Percentiles rank a stretch among this genome's conserved stretches.
Conservation (phyloP, 371 early-diverging fungal genomes). For the Nematocida homosporus region DNA sequence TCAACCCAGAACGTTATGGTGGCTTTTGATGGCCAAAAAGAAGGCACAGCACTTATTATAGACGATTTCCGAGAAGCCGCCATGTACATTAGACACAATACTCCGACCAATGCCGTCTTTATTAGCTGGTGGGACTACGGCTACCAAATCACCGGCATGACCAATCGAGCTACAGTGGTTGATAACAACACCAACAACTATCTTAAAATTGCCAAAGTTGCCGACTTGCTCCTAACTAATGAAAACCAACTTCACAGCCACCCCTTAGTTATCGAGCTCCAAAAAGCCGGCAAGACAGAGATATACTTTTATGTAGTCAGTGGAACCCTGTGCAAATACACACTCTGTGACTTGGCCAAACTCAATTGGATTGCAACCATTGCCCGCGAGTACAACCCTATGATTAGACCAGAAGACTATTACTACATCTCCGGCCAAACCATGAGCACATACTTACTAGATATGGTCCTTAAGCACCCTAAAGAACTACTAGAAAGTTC, state of each 20-base stretch:
- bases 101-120: constrained; percentile 80
- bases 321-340: neutral
- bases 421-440: constrained; percentile 5
- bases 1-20: constrained; percentile 73
- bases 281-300: neutral
- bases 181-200: constrained; percentile 99
- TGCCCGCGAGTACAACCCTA: constrained; percentile 2
- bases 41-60: constrained; percentile 83
- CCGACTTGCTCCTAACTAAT: constrained; percentile 79
- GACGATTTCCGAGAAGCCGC: constrained; percentile 98
- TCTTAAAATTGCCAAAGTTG: constrained; percentile 95
- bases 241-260: constrained; percentile 79
- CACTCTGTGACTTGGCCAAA: constrained; percentile 1
- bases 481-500: neutral
- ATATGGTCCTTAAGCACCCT: neutral
- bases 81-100: constrained; percentile 93
- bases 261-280: neutral
- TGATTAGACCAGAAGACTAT: constrained; percentile 4
- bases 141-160: constrained; percentile 96
- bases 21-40: constrained; percentile 75
- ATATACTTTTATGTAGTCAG: constrained; percentile 2
- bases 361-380: constrained; percentile 25
- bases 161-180: constrained; percentile 85
- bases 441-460: neutral
- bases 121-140: constrained; percentile 99